Percentiles rank a stretch among this genome's conserved stretches.
Conservation (phyloP, 2,329 filamentous ascomycete species). For the Fusarium pseudonygamai region DNA sequence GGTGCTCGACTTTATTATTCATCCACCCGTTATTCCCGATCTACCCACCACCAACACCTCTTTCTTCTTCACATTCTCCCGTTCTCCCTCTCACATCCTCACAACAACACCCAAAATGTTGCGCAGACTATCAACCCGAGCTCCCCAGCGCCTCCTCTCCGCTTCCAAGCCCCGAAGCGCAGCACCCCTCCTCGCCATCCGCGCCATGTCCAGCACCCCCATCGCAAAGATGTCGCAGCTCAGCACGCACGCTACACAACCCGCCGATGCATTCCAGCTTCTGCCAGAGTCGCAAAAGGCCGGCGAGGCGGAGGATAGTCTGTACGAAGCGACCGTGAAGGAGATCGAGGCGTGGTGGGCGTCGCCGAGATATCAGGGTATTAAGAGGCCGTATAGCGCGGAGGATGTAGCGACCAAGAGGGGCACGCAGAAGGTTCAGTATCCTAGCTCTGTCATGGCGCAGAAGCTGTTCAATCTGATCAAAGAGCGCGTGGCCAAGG, state of each 20-base stretch:
- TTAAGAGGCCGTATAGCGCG: conserved; percentile 90
- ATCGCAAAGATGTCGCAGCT: conserved; percentile 43
- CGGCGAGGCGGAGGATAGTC: conserved; percentile 81
- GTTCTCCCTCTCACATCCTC: not conserved
- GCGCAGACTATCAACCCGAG: conserved; percentile 46
- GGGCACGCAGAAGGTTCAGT: conserved; percentile 85
- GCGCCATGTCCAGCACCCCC: conserved; percentile 46
- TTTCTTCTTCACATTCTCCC: not conserved
- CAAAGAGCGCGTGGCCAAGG: conserved; percentile 77
- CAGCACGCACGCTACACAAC: conserved; percentile 45
- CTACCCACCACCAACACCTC: not conserved
- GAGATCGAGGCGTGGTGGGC: conserved; percentile 94
- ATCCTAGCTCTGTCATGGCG: conserved; percentile 94
- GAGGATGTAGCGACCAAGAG: conserved; percentile 94
- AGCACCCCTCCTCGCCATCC: conserved; percentile 36
- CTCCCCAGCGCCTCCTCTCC: conserved; percentile 44
- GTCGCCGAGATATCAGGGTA: conserved; percentile 83
- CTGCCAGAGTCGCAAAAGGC: conserved; percentile 80
- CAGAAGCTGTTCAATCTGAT: conserved; percentile 93
- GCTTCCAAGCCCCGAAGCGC: conserved; percentile 28
- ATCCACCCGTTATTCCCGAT: conserved; percentile 28
- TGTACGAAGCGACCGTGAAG: conserved; percentile 84
- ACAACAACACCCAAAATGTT: conserved; percentile 41
- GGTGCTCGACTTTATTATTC: conserved; percentile 36
- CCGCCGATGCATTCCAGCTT: conserved; percentile 86